Conservation (phyloP, 1,139 yeast species). For the Nakaseomyces sp. region DNA sequence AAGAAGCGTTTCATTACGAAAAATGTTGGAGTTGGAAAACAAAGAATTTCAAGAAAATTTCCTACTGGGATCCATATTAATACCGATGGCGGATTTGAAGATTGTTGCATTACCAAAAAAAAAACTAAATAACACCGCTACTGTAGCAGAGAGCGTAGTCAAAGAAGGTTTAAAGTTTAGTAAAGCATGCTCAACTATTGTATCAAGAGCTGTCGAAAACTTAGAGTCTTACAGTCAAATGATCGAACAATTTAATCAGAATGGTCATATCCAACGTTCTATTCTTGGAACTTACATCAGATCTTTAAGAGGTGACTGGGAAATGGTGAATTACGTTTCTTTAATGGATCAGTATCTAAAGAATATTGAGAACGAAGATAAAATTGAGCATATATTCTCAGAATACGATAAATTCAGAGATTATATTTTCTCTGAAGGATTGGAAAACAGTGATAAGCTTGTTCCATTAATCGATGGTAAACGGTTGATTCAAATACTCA, state of each 20-base stretch:
- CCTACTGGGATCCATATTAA: constrained; percentile 17
- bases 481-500: constrained; percentile 42
- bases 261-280: constrained; percentile 37
- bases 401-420: constrained; percentile 35
- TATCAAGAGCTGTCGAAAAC: constrained; percentile 36
- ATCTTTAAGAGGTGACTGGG: constrained; percentile 45
- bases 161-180: constrained; percentile 68
- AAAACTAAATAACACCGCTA: constrained; percentile 19
- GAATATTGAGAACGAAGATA: constrained; percentile 8
- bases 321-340: constrained; percentile 34
- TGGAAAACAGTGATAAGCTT: constrained; percentile 38
- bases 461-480: constrained; percentile 66
- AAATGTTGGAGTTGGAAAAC: constrained; percentile 7
- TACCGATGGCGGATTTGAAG: constrained; percentile 20
- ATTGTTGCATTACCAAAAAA: constrained; percentile 25
- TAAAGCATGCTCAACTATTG: constrained; percentile 45
- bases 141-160: constrained; percentile 36
- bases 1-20: constrained; percentile 6
- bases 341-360: constrained; percentile 17
- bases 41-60: constrained; percentile 17
- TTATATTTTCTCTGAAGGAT: constrained; percentile 24
- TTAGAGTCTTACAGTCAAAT: constrained; percentile 26
- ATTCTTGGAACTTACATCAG: constrained; percentile 55
- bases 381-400: constrained; percentile 14
- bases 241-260: constrained; percentile 14